Evolutionary conservation across 164 flowering plant genomes (phyloP).

Genomic region (Cinnamomum chago): DNA sequence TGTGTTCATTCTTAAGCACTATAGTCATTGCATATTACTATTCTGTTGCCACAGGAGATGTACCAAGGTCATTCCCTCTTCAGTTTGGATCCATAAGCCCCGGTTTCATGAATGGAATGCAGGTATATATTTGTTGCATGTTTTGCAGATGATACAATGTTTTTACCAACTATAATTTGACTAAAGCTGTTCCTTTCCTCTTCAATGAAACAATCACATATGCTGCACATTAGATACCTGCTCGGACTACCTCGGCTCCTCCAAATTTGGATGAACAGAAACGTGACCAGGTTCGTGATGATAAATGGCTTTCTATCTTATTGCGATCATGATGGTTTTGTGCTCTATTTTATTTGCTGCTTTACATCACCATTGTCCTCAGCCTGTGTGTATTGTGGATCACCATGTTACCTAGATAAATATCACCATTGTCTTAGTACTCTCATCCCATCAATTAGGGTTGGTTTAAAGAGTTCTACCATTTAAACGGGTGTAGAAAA

Average conservation of each 20-base stretch:
- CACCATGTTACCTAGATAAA: too few species aligned
- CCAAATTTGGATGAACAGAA: slow-evolving; percentile 95
- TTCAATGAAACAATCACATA: neutral
- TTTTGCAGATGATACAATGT: neutral
- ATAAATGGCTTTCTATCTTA: neutral
- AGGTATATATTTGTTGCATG: slow-evolving; percentile 12
- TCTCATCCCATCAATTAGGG: too few species aligned
- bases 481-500: too few species aligned
- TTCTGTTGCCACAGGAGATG: slow-evolving; percentile 42
- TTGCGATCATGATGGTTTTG: neutral
- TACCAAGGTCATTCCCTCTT: slow-evolving; percentile 19
- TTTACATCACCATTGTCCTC: neutral
- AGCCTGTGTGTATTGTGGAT: neutral
- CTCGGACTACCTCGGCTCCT: slow-evolving; percentile 94
- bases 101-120: slow-evolving; percentile 20
- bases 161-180: neutral
- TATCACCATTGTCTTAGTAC: too few species aligned
- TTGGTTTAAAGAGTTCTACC: too few species aligned
- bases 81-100: slow-evolving; percentile 22
- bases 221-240: slow-evolving; percentile 57
- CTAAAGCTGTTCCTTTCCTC: neutral
- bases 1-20: neutral
- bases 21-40: neutral
- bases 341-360: neutral
- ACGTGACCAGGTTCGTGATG: slow-evolving; percentile 61